A percentile compares a stretch with the other conserved stretches of the same genome.
phyloP scores from a whole-genome alignment of 2,329 filamentous ascomycete species.

The Xylariaceae sp. region DNA sequence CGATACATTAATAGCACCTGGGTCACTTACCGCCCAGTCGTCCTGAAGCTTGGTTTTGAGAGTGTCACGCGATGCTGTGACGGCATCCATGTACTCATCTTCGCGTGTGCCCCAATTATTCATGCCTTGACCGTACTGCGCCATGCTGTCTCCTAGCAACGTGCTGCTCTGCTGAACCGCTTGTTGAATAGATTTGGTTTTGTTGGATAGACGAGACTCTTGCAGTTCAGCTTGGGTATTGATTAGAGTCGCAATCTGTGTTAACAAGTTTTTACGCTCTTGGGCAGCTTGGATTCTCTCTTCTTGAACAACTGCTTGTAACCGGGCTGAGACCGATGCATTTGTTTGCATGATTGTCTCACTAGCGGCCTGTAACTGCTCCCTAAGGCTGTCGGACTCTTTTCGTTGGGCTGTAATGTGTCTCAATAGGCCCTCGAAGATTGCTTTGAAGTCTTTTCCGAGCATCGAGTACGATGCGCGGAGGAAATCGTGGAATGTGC shows the following conservation, averaged over 20 bases:
- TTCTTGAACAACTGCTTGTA: constrained; percentile 69
- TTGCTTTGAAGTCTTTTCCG: constrained; percentile 77
- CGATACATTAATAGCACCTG: constrained; percentile 38
- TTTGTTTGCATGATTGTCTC: constrained; percentile 65
- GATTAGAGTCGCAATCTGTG: constrained; percentile 74
- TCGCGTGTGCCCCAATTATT: constrained; percentile 69
- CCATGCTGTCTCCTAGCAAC: constrained; percentile 61
- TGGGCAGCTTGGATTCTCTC: constrained; percentile 69
- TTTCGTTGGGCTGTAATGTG: constrained; percentile 72
- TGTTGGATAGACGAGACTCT: constrained; percentile 63
- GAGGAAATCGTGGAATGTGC: constrained; percentile 78
- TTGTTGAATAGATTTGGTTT: constrained; percentile 58
- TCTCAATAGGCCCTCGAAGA: constrained; percentile 77
- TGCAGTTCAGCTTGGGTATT: constrained; percentile 70
- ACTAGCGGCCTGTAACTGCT: constrained; percentile 68
- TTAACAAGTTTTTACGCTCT: constrained; percentile 70
- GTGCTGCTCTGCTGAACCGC: constrained; percentile 63
- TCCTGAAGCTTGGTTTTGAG: constrained; percentile 80
- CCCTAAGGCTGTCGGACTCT: constrained; percentile 69
- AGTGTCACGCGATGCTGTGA: constrained; percentile 68
- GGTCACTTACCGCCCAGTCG: constrained; percentile 69
- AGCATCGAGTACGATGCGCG: constrained; percentile 80
- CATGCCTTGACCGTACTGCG: constrained; percentile 67
- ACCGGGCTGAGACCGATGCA: constrained; percentile 57
- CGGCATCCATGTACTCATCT: constrained; percentile 63